These are phyloP conservation scores for Gamsiella multidivaricata DNA, from an alignment of 192 early-diverging fungal genomes.

Conservation along the genomic window DNA sequence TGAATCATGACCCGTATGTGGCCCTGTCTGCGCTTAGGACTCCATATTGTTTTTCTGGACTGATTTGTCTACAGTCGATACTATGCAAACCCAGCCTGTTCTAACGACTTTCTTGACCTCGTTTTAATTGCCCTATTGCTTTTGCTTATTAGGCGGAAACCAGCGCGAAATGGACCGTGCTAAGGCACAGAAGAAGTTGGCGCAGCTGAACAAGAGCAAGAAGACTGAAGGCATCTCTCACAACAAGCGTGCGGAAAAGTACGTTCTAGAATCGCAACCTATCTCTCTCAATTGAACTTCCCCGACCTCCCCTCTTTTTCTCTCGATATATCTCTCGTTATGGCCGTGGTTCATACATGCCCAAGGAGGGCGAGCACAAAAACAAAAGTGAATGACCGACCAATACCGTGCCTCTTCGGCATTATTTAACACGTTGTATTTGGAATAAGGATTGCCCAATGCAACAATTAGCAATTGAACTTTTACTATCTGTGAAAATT, in stretches of 20 bases:
- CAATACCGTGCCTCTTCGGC: too few relatives aligned
- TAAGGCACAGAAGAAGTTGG: constrained; percentile 51
- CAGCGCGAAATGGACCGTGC: constrained; percentile 50
- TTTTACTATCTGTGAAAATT: too few relatives aligned
- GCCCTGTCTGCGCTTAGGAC: too few relatives aligned
- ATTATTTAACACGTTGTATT: too few relatives aligned
- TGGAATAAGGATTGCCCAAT: too few relatives aligned
- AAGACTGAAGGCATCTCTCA: constrained; percentile 28
- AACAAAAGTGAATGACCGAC: too few relatives aligned
- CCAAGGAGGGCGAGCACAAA: too few relatives aligned
- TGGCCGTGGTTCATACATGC: too few relatives aligned
- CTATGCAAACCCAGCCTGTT: not conserved
- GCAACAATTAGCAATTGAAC: too few relatives aligned
- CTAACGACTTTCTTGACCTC: not conserved
- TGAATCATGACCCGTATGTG: constrained; percentile 30
- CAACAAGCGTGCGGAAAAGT: constrained; percentile 40
- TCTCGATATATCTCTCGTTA: too few relatives aligned
- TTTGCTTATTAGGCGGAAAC: constrained; percentile 45
- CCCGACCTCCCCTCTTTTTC: too few relatives aligned
- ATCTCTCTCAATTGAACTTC: not conserved
- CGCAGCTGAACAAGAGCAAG: constrained; percentile 36
- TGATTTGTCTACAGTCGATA: not conserved
- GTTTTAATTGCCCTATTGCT: not conserved
- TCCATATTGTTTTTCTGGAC: too few relatives aligned
- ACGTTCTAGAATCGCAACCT: not conserved